Base-by-base conservation (phyloP, 106 monocot species). In the Agapanthus africanus region DNA sequence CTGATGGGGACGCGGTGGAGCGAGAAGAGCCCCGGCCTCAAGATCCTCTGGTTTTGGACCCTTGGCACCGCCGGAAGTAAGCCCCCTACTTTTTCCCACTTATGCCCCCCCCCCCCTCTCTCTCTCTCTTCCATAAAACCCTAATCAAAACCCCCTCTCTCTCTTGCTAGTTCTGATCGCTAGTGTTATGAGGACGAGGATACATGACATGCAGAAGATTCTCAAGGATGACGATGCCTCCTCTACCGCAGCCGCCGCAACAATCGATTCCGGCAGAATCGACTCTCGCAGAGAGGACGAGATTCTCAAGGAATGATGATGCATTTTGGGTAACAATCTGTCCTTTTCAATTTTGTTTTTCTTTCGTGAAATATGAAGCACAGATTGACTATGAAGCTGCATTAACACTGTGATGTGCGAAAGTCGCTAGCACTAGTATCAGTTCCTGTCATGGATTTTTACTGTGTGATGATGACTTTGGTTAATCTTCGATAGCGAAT, bases 41-140 rank as follows among this genome's bases (percentile, higher is more conserved):
- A 94, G 82, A 81, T 94, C 76, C 90, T 94, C 31, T 94, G 94
- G 94, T 1, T 90, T 37, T 90, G 87, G 83, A 90, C 94, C 7
- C 66, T 94, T 10, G 90, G 90, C 7, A 94, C 90, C 16, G 94
- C 94, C 59, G 83, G 82, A 54, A 76, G 94, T 87, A 72, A 7
- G 19, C 10, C 8, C 28, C 38, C 30, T 70, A n/a, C 25, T 46
- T 38, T 70, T 9, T 46, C n/a, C 44, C 13, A 60, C 22, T 15
- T 47, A 13, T 67, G 2, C 54, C 22, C 32, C 25, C 15, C 26
- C 23, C n/a, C 52, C 15, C 42, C 8, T 14, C 19, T 23, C 41
- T 10, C 34, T 7, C 37, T 22, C 59, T 59, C 37, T 13, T 37
- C 21, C 63, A 40, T n/a, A n/a, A n/a, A n/a, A n/a, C n/a, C n/a